A percentile compares a stretch with the other conserved stretches of the same genome.
These are phyloP conservation scores for Leccinum pallidistipes DNA, from an alignment of 1,284 basidiomycete genomes.

Conservation along the genomic window DNA sequence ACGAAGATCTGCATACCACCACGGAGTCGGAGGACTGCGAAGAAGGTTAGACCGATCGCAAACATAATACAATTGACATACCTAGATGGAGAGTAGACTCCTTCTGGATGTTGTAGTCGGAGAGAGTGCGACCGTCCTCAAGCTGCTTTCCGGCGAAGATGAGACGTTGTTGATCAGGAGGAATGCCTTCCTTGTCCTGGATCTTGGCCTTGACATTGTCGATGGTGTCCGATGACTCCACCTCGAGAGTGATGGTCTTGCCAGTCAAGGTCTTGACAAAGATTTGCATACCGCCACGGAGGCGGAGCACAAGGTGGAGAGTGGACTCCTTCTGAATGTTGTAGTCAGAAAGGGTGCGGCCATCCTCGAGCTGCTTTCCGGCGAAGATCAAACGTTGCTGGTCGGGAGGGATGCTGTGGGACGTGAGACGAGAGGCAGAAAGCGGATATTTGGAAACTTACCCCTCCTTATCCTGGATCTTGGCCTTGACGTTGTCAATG, in stretches of 20 bases:
- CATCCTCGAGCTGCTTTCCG: slow-evolving; percentile 85
- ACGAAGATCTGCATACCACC: slow-evolving; percentile 79
- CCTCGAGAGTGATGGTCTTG: slow-evolving; percentile 94
- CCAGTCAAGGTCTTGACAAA: slow-evolving; percentile 90
- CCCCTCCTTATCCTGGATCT: slow-evolving; percentile 88
- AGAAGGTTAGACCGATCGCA: slow-evolving; percentile 4
- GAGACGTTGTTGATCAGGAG: slow-evolving; percentile 77
- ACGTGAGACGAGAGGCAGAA: background rate
- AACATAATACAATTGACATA: slow-evolving; percentile 11
- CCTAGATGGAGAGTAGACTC: slow-evolving; percentile 69
- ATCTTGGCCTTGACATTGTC: slow-evolving; percentile 88
- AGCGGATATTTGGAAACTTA: slow-evolving; percentile 45
- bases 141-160: slow-evolving; percentile 88
- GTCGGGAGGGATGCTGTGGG: slow-evolving; percentile 67
- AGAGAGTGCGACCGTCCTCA: slow-evolving; percentile 81
- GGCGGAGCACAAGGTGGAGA: slow-evolving; percentile 82
- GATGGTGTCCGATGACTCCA: slow-evolving; percentile 89
- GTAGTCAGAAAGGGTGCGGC: slow-evolving; percentile 80
- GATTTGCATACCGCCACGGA: slow-evolving; percentile 89
- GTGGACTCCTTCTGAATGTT: slow-evolving; percentile 82
- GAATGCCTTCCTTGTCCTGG: slow-evolving; percentile 82
- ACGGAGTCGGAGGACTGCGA: slow-evolving; percentile 59
- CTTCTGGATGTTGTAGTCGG: slow-evolving; percentile 79
- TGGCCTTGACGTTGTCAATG: slow-evolving; percentile 85
- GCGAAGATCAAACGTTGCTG: slow-evolving; percentile 88